Conservation (phyloP, 805 yeast genomes). For the Ogataea dorogensis region DNA sequence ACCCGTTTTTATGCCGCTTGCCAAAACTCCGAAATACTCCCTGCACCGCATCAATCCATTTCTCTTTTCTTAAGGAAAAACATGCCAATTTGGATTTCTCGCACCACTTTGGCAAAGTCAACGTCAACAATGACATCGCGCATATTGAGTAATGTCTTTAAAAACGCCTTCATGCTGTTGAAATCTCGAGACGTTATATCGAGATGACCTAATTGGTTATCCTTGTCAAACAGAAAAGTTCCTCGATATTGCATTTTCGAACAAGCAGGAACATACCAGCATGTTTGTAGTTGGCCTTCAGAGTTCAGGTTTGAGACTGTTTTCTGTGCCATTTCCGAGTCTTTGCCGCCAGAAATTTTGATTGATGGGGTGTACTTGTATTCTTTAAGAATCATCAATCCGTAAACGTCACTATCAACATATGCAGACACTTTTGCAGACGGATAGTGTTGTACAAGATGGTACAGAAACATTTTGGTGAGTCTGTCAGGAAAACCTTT, state of each 20-base stretch:
- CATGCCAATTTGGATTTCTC: constrained; percentile 55
- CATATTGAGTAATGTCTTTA: constrained; percentile 27
- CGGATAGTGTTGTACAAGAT: constrained; percentile 23
- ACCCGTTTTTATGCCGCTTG: constrained; percentile 7
- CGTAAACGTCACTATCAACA: constrained; percentile 68
- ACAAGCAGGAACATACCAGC: constrained; percentile 16
- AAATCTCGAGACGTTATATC: constrained; percentile 29
- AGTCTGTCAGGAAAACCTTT: constrained; percentile 65
- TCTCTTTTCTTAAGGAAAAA: constrained; percentile 54
- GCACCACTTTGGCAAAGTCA: constrained; percentile 26
- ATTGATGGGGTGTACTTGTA: constrained; percentile 26
- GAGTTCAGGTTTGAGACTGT: constrained; percentile 8
- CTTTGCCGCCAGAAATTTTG: constrained; percentile 3
- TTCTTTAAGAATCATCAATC: constrained; percentile 49
- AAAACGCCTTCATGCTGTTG: constrained; percentile 29
- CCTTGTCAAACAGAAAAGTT: constrained; percentile 17
- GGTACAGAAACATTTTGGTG: constrained; percentile 43
- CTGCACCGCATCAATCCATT: constrained; percentile 35
- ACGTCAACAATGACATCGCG: constrained; percentile 11
- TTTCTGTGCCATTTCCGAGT: constrained; percentile 1
- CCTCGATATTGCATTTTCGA: constrained; percentile 17
- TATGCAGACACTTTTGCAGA: constrained; percentile 42
- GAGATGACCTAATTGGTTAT: constrained; percentile 17
- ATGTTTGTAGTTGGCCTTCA: constrained; percentile 10
- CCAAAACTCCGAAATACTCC: constrained; percentile 13